These are phyloP conservation scores for Fonsecaea pugnacius DNA, from an alignment of 2,329 filamentous ascomycete genomes.

Conservation along the genomic window DNA sequence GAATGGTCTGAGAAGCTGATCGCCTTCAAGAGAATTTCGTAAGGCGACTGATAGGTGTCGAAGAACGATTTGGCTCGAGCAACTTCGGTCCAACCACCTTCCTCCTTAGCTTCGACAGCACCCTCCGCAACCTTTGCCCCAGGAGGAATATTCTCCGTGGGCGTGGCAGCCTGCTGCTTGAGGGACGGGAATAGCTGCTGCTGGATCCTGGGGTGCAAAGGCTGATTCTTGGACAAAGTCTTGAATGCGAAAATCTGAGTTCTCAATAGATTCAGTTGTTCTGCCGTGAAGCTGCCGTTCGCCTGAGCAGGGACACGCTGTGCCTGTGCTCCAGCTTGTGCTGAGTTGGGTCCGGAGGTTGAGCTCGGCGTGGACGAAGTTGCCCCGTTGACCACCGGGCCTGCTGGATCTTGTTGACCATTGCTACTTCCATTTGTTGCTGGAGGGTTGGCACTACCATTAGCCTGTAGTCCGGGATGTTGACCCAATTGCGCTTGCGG, in stretches of 20 bases:
- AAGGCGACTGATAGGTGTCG: conserved; percentile 76
- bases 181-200: conserved; percentile 74
- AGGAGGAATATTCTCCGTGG: conserved; percentile 42
- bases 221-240: conserved; percentile 81
- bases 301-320: conserved; percentile 38
- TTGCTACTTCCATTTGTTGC: conserved; percentile 50
- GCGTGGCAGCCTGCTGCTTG: conserved; percentile 44
- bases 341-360: conserved; percentile 35
- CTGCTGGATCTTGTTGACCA: conserved; percentile 37
- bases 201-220: conserved; percentile 77
- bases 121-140: conserved; percentile 44
- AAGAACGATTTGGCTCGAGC: conserved; percentile 54
- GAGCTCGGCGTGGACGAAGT: conserved; percentile 37
- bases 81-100: conserved; percentile 35
- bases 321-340: conserved; percentile 38
- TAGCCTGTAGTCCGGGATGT: conserved; percentile 42
- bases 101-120: conserved; percentile 39
- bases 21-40: conserved; percentile 58
- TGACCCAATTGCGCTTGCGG: conserved; percentile 51
- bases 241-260: conserved; percentile 93
- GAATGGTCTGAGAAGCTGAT: conserved; percentile 83
- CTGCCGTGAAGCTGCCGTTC: conserved; percentile 69
- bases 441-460: conserved; percentile 43
- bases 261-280: conserved; percentile 77
- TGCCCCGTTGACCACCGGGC: conserved; percentile 36